Base-by-base conservation (phyloP, 176 grass and related monocot genomes). In the Cocos nucifera region DNA sequence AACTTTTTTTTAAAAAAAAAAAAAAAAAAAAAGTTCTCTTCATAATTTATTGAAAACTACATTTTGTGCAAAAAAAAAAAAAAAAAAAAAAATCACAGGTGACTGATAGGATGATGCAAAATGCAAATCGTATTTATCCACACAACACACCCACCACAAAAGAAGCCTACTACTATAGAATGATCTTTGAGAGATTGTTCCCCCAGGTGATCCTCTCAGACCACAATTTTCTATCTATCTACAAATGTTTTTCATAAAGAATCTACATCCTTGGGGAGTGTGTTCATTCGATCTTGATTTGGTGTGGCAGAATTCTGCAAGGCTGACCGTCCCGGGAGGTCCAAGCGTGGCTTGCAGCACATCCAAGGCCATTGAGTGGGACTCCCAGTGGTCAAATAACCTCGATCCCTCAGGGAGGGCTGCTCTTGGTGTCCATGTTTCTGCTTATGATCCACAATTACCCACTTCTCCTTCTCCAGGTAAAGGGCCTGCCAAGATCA, bases 311-410 rank as follows among this genome's bases (percentile, higher is more conserved):
- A 89, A 86, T 23, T 86, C 88, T 61, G 88, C 84, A 39, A 89
- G 88, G 74, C 60, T 86, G 79, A 86, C 79, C 6, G 88, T 93
- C 51, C 88, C 88, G 3, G 86, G 94, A 64, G 94, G 94, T 6
- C 85, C 88, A 0, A 98, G 94, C 69, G 78, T 98, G 58, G 88
- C 94, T 17, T 98, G 94, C 80, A 98, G 94, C 84, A 93, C 94
- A 10, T 82, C 94, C 2, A 86, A 86, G 63, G 94, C 94, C 44
- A 81, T 98, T 55, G 94, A 98, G 50, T 98, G 94, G 94, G 94
- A 89, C 51, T 81, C 77, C 29, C 76, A 92, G 58, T 98, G 94
- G 94, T 92, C 89, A 27, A 65, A 71, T 51, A 89, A 89, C n/a
- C 66, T 92, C 24, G 88, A 99, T 69, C 94, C 94, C 28, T 99